Percentiles rank a stretch among this genome's conserved stretches.
These are phyloP conservation scores for Lactarius hatsudake DNA, from an alignment of 768 basidiomycete species.

Conservation along the genomic window DNA sequence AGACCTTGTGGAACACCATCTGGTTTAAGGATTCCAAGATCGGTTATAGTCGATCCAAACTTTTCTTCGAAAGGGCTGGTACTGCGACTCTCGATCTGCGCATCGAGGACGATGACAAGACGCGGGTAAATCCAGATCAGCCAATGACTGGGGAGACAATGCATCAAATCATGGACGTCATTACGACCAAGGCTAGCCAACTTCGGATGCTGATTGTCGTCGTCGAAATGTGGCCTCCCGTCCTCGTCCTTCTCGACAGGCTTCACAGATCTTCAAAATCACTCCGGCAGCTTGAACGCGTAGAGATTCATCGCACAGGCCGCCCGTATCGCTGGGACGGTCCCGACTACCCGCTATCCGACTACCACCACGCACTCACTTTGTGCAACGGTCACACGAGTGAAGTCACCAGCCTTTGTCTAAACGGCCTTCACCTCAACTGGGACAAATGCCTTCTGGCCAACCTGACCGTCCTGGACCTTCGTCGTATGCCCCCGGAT, in stretches of 20 bases:
- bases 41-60: constrained; percentile 49
- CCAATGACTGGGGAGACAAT: constrained; percentile 45
- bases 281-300: constrained; percentile 44
- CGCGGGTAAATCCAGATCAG: constrained; percentile 1
- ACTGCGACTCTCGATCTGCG: constrained; percentile 57
- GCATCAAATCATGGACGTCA: constrained; percentile 45
- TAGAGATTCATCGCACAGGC: constrained; percentile 64
- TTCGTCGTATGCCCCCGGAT: constrained; percentile 57
- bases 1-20: constrained; percentile 46
- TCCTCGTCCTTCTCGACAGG: constrained; percentile 49
- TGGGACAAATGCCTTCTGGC: constrained; percentile 48
- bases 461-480: constrained; percentile 62
- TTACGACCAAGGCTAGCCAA: constrained; percentile 53
- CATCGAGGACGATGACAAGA: constrained; percentile 44
- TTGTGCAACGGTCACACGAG: constrained; percentile 51
- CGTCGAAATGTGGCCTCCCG: constrained; percentile 54
- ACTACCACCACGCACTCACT: constrained; percentile 38
- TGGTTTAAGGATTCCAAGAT: constrained; percentile 53
- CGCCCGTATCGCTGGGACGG: constrained; percentile 47
- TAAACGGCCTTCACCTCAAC: constrained; percentile 61
- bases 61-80: constrained; percentile 58
- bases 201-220: constrained; percentile 60
- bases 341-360: constrained; percentile 38
- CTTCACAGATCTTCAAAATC: constrained; percentile 33
- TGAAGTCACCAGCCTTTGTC: constrained; percentile 47